Evolutionary conservation across 305 asterid genomes (phyloP).

Genomic region (Plantago coronopus): DNA sequence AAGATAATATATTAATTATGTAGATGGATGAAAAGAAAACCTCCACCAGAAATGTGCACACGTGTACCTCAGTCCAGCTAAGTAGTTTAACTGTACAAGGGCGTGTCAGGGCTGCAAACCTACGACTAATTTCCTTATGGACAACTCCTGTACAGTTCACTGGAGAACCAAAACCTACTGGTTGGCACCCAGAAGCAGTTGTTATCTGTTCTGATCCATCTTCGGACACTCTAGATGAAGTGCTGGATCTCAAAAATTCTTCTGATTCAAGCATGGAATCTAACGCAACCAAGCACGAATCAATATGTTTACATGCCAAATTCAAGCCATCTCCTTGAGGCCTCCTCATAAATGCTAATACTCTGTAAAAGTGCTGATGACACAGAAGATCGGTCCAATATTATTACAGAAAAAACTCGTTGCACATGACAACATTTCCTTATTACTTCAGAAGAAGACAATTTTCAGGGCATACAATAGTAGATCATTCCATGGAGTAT

Average conservation of each 20-base stretch:
- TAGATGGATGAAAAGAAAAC: not conserved
- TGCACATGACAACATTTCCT: constrained; percentile 8
- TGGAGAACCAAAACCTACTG: constrained; percentile 85
- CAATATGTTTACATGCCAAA: constrained; percentile 74
- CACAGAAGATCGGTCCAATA: constrained; percentile 21
- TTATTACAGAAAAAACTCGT: constrained; percentile 23
- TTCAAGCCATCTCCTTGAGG: constrained; percentile 95
- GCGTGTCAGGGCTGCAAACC: constrained; percentile 41
- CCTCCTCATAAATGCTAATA: constrained; percentile 67
- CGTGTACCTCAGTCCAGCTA: constrained; percentile 88
- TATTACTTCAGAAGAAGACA: not conserved
- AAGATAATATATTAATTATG: constrained; percentile 20
- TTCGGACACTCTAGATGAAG: constrained; percentile 28
- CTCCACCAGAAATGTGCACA: constrained; percentile 21
- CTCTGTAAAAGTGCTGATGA: constrained; percentile 82
- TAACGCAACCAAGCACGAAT: constrained; percentile 67
- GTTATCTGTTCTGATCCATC: constrained; percentile 43
- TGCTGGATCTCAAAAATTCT: constrained; percentile 52
- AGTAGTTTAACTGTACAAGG: constrained; percentile 79
- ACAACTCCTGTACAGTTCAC: constrained; percentile 82
- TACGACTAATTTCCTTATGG: constrained; percentile 28
- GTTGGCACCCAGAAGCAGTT: constrained; percentile 88
- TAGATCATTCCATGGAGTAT: too few relatives aligned
- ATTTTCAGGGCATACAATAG: too few relatives aligned
- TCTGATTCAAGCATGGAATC: constrained; percentile 67